Evolutionary conservation across 352 stramenopile genomes (phyloP).

Genomic region (Phytopythium oedochilum): DNA sequence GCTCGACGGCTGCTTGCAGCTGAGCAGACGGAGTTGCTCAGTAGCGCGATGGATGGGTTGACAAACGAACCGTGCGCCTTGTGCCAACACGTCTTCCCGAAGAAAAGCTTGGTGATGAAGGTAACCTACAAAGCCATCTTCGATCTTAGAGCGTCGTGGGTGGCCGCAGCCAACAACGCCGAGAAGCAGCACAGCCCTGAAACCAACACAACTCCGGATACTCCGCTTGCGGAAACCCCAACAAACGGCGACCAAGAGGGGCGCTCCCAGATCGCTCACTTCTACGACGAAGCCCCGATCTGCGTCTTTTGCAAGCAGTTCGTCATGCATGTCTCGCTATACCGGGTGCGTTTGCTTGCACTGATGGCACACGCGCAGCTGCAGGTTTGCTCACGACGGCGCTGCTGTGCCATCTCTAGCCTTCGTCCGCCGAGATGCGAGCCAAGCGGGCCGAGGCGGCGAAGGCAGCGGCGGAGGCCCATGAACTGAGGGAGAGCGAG

Average conservation of each 20-base stretch:
- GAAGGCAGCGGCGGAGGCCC: constrained; percentile 11
- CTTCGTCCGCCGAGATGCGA: constrained; percentile 21
- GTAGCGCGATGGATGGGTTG: constrained; percentile 40
- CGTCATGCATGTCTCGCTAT: constrained; percentile 38
- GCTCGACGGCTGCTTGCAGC: constrained; percentile 23
- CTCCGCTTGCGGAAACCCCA: neutral
- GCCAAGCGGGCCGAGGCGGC: constrained; percentile 15
- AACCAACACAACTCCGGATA: neutral
- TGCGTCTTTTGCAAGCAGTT: constrained; percentile 59
- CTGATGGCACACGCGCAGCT: neutral
- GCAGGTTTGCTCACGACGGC: neutral
- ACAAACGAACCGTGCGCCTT: constrained; percentile 54
- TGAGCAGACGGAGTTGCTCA: constrained; percentile 43
- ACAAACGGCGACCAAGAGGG: constrained; percentile 7
- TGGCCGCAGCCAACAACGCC: constrained; percentile 5
- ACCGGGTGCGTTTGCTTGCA: constrained; percentile 19
- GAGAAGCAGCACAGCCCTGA: neutral
- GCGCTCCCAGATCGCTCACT: constrained; percentile 31
- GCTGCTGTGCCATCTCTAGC: constrained; percentile 10
- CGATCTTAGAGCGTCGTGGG: constrained; percentile 44
- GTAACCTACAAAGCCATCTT: constrained; percentile 68
- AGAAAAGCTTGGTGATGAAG: constrained; percentile 47
- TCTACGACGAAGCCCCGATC: constrained; percentile 56
- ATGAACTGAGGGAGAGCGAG: constrained; percentile 18
- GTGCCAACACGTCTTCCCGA: constrained; percentile 49